phyloP scores from a whole-genome alignment of 2,329 filamentous ascomycete genomes.

The Fusarium udum region DNA sequence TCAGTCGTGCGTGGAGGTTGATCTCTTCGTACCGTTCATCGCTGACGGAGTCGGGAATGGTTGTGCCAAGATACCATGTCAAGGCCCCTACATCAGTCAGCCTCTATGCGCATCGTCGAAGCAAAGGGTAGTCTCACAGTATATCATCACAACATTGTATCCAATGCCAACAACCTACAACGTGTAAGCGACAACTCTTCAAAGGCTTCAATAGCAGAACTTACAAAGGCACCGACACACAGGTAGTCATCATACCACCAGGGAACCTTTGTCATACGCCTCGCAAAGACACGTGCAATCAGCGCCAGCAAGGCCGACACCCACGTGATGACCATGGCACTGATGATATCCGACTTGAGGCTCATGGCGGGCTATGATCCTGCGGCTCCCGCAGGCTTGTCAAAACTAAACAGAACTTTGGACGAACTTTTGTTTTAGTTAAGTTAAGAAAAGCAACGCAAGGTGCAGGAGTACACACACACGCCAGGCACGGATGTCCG shows the following conservation, averaged over 20 bases:
- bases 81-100: constrained; percentile 29
- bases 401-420: background rate
- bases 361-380: constrained; percentile 21
- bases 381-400: constrained; percentile 1
- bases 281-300: constrained; percentile 31
- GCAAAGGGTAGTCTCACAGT: constrained; percentile 14
- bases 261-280: constrained; percentile 36
- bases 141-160: constrained; percentile 26
- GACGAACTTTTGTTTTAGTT: background rate
- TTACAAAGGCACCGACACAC: constrained; percentile 38
- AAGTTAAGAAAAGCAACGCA: constrained; percentile 2
- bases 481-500: background rate
- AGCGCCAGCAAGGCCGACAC: constrained; percentile 32
- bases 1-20: constrained; percentile 16
- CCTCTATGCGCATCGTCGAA: no score
- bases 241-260: constrained; percentile 43
- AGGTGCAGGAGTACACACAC: background rate
- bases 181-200: background rate
- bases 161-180: constrained; percentile 30
- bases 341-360: constrained; percentile 31
- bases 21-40: constrained; percentile 25
- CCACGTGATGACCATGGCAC: constrained; percentile 33
- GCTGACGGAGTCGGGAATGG: constrained; percentile 15
- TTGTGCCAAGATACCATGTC: constrained; percentile 29
- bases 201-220: background rate